Conservation (phyloP, 306 rosid genomes). For the Aeschynomene evenia region DNA sequence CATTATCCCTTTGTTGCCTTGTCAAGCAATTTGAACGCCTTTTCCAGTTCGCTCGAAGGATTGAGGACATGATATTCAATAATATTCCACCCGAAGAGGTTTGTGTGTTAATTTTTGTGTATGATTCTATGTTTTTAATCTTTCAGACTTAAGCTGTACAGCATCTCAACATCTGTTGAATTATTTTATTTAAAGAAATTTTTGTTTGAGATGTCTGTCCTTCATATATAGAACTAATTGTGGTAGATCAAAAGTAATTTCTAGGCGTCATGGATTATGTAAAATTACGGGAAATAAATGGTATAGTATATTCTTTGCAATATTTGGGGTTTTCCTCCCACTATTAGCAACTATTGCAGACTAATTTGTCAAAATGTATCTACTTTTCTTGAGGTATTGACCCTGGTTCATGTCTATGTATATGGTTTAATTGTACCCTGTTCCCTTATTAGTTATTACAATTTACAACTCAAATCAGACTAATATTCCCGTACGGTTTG, state of each 20-base stretch:
- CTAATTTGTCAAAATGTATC: background rate
- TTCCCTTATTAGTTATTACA: background rate
- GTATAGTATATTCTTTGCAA: background rate
- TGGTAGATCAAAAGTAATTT: constrained; percentile 2
- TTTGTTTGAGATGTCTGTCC: background rate
- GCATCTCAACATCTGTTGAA: constrained; percentile 19
- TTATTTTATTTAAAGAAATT: background rate
- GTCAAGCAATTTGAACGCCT: constrained; percentile 94
- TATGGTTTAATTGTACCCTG: background rate
- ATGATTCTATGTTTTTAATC: background rate
- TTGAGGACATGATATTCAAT: constrained; percentile 82
- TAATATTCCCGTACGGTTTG: background rate
- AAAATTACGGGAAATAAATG: background rate
- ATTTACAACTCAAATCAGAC: background rate
- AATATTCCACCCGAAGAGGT: constrained; percentile 93
- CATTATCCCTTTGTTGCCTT: constrained; percentile 30
- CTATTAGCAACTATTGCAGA: background rate
- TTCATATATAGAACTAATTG: constrained; percentile 14
- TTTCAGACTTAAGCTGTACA: constrained; percentile 2
- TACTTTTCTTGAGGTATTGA: constrained; percentile 11
- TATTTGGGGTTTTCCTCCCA: constrained; percentile 4
- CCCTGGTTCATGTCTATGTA: constrained; percentile 12
- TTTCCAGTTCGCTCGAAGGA: constrained; percentile 86
- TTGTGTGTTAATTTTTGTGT: constrained; percentile 26
- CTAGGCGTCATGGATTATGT: background rate